These are phyloP conservation scores for Spiraea crenata DNA, from an alignment of 331 rosid species.

Conservation along the genomic window DNA sequence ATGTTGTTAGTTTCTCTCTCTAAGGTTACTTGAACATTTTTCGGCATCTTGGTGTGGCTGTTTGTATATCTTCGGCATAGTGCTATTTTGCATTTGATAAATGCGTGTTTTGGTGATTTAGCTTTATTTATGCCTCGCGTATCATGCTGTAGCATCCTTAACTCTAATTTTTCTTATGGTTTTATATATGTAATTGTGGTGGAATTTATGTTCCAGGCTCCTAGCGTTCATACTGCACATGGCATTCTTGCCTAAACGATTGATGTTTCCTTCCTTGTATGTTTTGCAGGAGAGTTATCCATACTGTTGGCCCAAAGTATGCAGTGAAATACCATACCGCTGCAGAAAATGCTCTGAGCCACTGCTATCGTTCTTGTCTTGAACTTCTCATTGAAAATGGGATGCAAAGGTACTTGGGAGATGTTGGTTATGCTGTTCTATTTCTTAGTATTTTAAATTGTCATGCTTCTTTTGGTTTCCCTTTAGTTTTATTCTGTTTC, in stretches of 20 bases:
- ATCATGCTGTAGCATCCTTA: not conserved
- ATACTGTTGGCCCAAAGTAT: conserved; percentile 97
- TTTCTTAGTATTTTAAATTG: conserved; percentile 16
- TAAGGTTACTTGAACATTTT: not conserved
- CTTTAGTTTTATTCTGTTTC: not conserved
- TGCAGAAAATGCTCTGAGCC: conserved; percentile 96
- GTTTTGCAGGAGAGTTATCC: conserved; percentile 74
- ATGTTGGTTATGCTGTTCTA: conserved; percentile 19
- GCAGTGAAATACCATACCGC: conserved; percentile 95
- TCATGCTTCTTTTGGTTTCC: conserved; percentile 16
- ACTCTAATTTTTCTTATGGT: not conserved
- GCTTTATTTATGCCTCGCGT: not conserved
- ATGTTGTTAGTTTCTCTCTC: not conserved
- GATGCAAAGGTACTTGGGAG: conserved; percentile 60
- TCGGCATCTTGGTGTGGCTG: not conserved
- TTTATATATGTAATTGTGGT: not conserved
- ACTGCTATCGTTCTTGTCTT: conserved; percentile 93
- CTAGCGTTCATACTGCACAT: not conserved
- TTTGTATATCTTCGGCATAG: not conserved
- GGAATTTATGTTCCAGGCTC: no score
- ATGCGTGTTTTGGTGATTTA: conserved; percentile 7
- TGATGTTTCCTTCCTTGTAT: conserved; percentile 17
- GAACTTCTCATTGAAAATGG: conserved; percentile 87
- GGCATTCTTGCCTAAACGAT: conserved; percentile 24
- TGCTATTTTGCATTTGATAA: not conserved